Evolutionary conservation across 345 rosid species (phyloP).

Genomic region (Populus pruinosa): DNA sequence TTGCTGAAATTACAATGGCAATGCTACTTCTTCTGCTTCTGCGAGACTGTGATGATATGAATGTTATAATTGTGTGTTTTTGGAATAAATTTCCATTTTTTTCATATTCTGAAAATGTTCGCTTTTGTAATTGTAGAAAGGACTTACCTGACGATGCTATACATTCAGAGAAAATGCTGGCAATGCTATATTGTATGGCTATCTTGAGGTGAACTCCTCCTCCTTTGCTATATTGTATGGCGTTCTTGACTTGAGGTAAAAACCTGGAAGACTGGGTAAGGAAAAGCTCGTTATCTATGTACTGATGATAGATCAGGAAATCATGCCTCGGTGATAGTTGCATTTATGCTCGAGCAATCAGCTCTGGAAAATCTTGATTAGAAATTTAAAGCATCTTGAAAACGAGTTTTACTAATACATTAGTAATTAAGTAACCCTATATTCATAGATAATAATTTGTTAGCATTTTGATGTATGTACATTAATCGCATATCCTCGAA

Average conservation of each 20-base stretch:
- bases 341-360: background rate
- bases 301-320: background rate
- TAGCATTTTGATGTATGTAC: background rate
- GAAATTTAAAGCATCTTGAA: background rate
- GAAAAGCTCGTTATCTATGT: background rate
- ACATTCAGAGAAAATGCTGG: slow-evolving; percentile 67
- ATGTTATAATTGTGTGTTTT: background rate
- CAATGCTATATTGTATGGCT: slow-evolving; percentile 78
- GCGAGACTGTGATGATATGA: background rate
- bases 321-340: background rate
- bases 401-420: background rate
- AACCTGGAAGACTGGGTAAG: background rate
- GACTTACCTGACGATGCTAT: slow-evolving; percentile 39
- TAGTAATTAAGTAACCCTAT: background rate
- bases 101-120: background rate
- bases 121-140: slow-evolving; percentile 35
- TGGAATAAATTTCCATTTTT: background rate
- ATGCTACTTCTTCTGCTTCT: background rate
- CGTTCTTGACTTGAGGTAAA: background rate
- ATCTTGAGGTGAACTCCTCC: slow-evolving; percentile 60
- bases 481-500: background rate
- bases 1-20: background rate
- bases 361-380: too few relatives aligned
- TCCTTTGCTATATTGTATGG: background rate
- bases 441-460: background rate